Conservation (phyloP, 2,329 filamentous ascomycete species). For the Fusarium penzigii region DNA sequence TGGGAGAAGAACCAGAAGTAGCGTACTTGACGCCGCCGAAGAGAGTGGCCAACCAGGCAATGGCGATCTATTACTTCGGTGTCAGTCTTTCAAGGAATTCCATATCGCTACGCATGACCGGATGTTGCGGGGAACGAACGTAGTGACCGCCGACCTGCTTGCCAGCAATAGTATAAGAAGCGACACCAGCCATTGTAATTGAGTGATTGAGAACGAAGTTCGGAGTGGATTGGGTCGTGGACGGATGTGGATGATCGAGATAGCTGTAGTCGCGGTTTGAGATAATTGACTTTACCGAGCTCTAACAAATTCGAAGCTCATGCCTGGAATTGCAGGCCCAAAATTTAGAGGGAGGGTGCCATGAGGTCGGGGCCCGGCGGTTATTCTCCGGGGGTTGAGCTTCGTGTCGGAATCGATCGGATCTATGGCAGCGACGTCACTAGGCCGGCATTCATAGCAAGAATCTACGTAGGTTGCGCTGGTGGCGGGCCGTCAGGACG, state of each 20-base stretch:
- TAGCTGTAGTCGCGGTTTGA: constrained; percentile 20
- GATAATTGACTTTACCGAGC: constrained; percentile 29
- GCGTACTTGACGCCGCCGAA: constrained; percentile 51
- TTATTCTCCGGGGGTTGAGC: constrained; percentile 30
- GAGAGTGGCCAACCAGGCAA: constrained; percentile 54
- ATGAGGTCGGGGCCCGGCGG: constrained; percentile 17
- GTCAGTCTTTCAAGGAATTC: constrained; percentile 14
- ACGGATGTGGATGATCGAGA: constrained; percentile 30
- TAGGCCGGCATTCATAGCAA: neutral
- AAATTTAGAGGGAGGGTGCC: constrained; percentile 3
- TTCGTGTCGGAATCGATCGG: constrained; percentile 26
- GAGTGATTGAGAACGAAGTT: constrained; percentile 20
- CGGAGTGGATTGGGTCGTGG: constrained; percentile 30
- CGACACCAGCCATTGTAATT: constrained; percentile 40
- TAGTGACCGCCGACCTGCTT: constrained; percentile 62
- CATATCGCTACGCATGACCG: constrained; percentile 5
- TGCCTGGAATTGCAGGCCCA: constrained; percentile 38
- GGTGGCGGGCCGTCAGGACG: constrained; percentile 17
- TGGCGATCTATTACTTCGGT: constrained; percentile 50
- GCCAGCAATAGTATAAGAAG: constrained; percentile 57
- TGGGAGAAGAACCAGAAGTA: constrained; percentile 48
- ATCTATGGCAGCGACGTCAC: constrained; percentile 27
- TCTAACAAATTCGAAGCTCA: constrained; percentile 27
- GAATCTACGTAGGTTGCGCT: constrained; percentile 1
- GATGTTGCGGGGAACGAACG: constrained; percentile 44